These are phyloP conservation scores for Colletotrichum simmondsii DNA, from an alignment of 2,329 filamentous ascomycete species.

Conservation along the genomic window DNA sequence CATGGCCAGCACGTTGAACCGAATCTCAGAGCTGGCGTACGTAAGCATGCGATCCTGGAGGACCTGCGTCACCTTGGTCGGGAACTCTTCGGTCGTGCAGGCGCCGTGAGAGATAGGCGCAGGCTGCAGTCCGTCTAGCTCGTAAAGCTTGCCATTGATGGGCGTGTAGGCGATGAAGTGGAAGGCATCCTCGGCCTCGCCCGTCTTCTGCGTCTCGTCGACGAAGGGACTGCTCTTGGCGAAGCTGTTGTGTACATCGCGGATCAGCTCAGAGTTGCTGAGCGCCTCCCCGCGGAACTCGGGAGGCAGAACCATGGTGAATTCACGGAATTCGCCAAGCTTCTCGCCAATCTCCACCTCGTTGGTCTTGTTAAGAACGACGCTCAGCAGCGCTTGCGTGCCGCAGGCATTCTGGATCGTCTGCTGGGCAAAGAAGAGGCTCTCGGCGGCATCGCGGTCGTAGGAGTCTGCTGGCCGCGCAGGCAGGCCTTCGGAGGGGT, in stretches of 20 bases:
- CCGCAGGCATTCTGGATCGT: slow-evolving; percentile 99
- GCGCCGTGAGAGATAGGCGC: slow-evolving; percentile 89
- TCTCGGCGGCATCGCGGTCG: slow-evolving; percentile 78
- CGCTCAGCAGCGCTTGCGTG: slow-evolving; percentile 92
- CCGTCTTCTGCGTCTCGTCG: slow-evolving; percentile 83
- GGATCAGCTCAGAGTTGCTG: slow-evolving; percentile 74
- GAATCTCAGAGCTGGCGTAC: slow-evolving; percentile 88
- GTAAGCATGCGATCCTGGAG: slow-evolving; percentile 84
- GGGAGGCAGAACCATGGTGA: slow-evolving; percentile 84
- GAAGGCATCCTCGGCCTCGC: slow-evolving; percentile 87
- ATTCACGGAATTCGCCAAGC: slow-evolving; percentile 85
- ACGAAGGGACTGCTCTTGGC: slow-evolving; percentile 89
- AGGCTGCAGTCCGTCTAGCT: slow-evolving; percentile 93
- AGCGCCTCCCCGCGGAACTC: slow-evolving; percentile 74
- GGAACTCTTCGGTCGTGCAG: slow-evolving; percentile 78
- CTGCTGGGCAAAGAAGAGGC: slow-evolving; percentile 93
- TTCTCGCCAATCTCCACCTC: slow-evolving; percentile 77
- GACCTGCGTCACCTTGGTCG: slow-evolving; percentile 85
- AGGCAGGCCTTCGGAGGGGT: slow-evolving; percentile 75
- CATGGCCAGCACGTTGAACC: slow-evolving; percentile 96
- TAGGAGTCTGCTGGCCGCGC: slow-evolving; percentile 58
- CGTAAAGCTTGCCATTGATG: slow-evolving; percentile 84
- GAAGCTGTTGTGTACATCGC: slow-evolving; percentile 89
- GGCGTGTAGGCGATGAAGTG: slow-evolving; percentile 97
- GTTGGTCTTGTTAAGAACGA: slow-evolving; percentile 85